These are phyloP conservation scores for Haplosporangium sp. DNA, from an alignment of 371 early-diverging fungal genomes.

Conservation along the genomic window DNA sequence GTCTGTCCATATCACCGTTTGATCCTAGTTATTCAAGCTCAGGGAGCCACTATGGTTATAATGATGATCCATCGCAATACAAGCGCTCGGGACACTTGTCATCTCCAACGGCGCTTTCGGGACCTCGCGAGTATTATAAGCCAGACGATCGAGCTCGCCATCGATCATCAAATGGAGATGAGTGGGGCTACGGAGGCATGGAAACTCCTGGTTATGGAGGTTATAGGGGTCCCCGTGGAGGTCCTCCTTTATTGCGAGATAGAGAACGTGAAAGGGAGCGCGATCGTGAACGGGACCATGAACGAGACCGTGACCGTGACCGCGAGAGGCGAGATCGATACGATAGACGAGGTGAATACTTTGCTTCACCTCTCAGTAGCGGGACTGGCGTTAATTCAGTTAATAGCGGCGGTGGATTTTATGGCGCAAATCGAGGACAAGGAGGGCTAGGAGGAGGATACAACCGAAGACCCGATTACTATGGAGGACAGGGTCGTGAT, in stretches of 20 bases:
- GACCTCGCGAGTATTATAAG: conserved; percentile 41
- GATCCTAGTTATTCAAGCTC: conserved; percentile 9
- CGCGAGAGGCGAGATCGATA: conserved; percentile 38
- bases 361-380: conserved; percentile 14
- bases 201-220: conserved; percentile 36
- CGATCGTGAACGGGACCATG: conserved; percentile 37
- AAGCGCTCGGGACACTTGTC: conserved; percentile 33
- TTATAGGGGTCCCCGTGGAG: conserved; percentile 44
- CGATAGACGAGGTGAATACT: conserved; percentile 41
- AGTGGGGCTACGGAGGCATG: conserved; percentile 36
- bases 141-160: conserved; percentile 39
- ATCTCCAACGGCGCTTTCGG: conserved; percentile 37
- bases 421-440: conserved; percentile 30
- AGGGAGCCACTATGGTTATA: conserved; percentile 19
- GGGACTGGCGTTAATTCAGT: conserved; percentile 6
- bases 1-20: conserved; percentile 15
- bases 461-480: conserved; percentile 36
- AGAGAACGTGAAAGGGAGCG: conserved; percentile 44
- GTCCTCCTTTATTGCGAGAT: conserved; percentile 31
- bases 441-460: conserved; percentile 33
- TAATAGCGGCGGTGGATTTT: conserved; percentile 16
- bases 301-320: conserved; percentile 35
- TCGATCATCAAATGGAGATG: conserved; percentile 40
- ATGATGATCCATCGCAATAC: conserved; percentile 19
- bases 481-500: conserved; percentile 19